Evolutionary conservation across 805 yeast species (phyloP).

Genomic region (Wickerhamiella musiphila): DNA sequence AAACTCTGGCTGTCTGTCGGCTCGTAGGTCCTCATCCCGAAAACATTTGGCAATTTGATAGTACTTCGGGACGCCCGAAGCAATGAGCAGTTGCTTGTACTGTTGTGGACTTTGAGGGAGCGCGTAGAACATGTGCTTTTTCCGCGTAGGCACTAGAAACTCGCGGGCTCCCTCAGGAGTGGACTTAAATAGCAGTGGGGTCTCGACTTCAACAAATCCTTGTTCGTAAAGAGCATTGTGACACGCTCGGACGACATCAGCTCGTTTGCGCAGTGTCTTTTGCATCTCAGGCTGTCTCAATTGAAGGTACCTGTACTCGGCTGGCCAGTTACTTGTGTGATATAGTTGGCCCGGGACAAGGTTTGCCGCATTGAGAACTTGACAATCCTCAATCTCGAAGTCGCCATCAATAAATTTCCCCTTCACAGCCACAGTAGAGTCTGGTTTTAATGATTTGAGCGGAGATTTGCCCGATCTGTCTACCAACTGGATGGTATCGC

Average conservation of each 20-base stretch:
- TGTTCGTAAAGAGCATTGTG: conserved; percentile 20
- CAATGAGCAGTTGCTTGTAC: conserved; percentile 86
- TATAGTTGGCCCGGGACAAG: conserved; percentile 47
- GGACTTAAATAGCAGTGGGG: conserved; percentile 82
- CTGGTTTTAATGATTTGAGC: conserved; percentile 38
- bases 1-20: conserved; percentile 94
- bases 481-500: conserved; percentile 45
- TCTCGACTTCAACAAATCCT: conserved; percentile 69
- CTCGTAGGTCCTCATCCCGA: conserved; percentile 86
- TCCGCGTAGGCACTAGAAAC: conserved; percentile 81
- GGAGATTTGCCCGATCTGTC: conserved; percentile 25
- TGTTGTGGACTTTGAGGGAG: conserved; percentile 97
- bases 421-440: conserved; percentile 53
- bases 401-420: conserved; percentile 37
- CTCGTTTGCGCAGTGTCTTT: conserved; percentile 20
- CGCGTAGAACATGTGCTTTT: conserved; percentile 50
- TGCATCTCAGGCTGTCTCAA: conserved; percentile 31
- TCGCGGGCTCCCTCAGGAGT: conserved; percentile 98
- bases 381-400: conserved; percentile 32
- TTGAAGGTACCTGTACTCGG: conserved; percentile 68
- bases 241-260: conserved; percentile 20
- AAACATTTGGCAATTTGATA: conserved; percentile 89
- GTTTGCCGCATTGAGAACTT: conserved; percentile 44
- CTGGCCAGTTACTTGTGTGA: conserved; percentile 48
- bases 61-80: conserved; percentile 74